A percentile compares a stretch with the other conserved stretches of the same genome.
Evolutionary conservation across 1,284 basidiomycete species (phyloP).

Genomic region (Sanghuangporus sanghuang): DNA sequence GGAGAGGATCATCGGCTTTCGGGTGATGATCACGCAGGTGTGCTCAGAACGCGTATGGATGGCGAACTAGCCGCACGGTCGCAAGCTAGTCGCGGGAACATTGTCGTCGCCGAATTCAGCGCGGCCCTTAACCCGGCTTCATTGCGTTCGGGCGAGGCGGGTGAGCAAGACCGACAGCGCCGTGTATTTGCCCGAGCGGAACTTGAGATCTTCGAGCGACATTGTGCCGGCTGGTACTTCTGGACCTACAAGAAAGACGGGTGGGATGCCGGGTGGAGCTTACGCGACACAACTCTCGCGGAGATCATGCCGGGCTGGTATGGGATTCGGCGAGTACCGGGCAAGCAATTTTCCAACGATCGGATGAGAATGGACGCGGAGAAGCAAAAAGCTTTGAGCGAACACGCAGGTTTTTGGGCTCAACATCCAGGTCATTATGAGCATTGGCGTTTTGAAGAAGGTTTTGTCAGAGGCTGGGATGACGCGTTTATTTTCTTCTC

Average conservation of each 20-base stretch:
- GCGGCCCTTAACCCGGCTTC: constrained; percentile 52
- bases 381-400: constrained; percentile 38
- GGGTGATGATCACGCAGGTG: constrained; percentile 52
- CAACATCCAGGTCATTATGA: constrained; percentile 48
- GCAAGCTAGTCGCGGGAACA: constrained; percentile 45
- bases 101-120: constrained; percentile 85
- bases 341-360: constrained; percentile 16
- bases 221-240: constrained; percentile 78
- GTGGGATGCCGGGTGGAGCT: constrained; percentile 72
- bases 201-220: constrained; percentile 59
- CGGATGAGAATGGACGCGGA: constrained; percentile 31
- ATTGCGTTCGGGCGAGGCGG: constrained; percentile 29
- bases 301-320: constrained; percentile 55
- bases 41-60: constrained; percentile 37
- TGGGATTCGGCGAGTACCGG: constrained; percentile 29
- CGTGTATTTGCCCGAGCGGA: constrained; percentile 61
- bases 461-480: constrained; percentile 67
- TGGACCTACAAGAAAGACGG: constrained; percentile 85
- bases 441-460: constrained; percentile 62
- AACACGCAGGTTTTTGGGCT: constrained; percentile 54
- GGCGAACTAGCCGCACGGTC: constrained; percentile 38
- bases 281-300: constrained; percentile 61
- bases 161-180: constrained; percentile 42
- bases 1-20: constrained; percentile 50
- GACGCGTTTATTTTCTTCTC: constrained; percentile 57